A percentile compares a stretch with the other conserved stretches of the same genome.
These are phyloP conservation scores for Amanita muscaria DNA, from an alignment of 768 basidiomycete species.

Conservation along the genomic window DNA sequence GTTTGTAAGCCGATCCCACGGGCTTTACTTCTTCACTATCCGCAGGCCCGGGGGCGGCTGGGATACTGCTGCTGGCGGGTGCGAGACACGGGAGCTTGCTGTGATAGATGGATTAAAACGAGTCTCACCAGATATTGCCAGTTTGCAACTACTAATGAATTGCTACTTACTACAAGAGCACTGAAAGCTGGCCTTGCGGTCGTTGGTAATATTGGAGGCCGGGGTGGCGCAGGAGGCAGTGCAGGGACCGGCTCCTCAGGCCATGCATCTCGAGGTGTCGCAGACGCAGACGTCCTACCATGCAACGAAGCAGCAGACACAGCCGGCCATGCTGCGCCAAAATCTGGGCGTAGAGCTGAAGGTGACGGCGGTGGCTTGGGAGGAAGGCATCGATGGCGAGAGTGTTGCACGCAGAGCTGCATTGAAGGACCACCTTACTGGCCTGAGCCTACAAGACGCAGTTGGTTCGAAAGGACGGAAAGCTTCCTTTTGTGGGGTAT, in stretches of 20 bases:
- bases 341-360: conserved; percentile 38
- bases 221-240: conserved; percentile 36
- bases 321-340: conserved; percentile 29
- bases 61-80: background rate
- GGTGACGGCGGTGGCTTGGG: conserved; percentile 31
- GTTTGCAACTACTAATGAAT: too few relatives aligned
- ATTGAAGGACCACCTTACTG: conserved; percentile 70
- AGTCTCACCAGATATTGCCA: background rate
- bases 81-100: too few relatives aligned
- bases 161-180: conserved; percentile 17
- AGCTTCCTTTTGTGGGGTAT: conserved; percentile 76
- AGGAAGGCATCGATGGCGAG: conserved; percentile 19
- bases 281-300: conserved; percentile 23
- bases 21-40: conserved; percentile 77
- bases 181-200: conserved; percentile 34
- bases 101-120: background rate
- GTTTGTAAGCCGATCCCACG: conserved; percentile 83
- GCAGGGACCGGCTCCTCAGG: conserved; percentile 42
- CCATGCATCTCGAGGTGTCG: conserved; percentile 52
- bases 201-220: conserved; percentile 39
- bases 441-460: conserved; percentile 70
- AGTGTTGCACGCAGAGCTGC: conserved; percentile 43
- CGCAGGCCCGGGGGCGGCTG: conserved; percentile 35
- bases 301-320: conserved; percentile 37
- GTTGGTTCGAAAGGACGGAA: conserved; percentile 71